phyloP scores from a whole-genome alignment of 1,284 basidiomycete genomes.

The Malassezia sympodialis region DNA sequence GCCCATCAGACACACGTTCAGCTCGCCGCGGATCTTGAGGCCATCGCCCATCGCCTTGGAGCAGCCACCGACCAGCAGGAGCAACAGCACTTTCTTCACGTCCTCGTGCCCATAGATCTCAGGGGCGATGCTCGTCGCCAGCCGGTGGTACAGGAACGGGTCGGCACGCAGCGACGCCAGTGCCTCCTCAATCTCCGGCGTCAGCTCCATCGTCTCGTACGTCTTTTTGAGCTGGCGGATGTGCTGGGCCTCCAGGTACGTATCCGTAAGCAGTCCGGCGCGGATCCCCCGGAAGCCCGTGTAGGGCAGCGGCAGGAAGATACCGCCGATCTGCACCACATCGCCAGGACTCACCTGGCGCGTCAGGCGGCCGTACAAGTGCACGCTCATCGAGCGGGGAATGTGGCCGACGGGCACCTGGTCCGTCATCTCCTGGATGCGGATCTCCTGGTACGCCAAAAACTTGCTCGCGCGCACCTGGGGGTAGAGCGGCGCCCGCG shows the following conservation, averaged over 20 bases:
- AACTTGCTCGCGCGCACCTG: constrained; percentile 95
- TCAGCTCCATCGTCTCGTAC: constrained; percentile 85
- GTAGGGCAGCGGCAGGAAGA: constrained; percentile 81
- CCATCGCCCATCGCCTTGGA: constrained; percentile 90
- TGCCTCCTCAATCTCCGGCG: constrained; percentile 66
- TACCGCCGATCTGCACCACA: constrained; percentile 78
- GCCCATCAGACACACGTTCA: constrained; percentile 98
- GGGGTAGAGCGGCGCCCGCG: constrained; percentile 86
- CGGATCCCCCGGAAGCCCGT: constrained; percentile 78
- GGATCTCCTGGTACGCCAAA: constrained; percentile 95
- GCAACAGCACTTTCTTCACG: constrained; percentile 91
- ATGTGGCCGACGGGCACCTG: constrained; percentile 99
- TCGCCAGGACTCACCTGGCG: constrained; percentile 91
- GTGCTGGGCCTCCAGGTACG: constrained; percentile 84
- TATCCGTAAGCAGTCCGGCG: constrained; percentile 90
- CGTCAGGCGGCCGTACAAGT: constrained; percentile 80
- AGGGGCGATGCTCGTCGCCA: constrained; percentile 73
- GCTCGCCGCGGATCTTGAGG: constrained; percentile 95
- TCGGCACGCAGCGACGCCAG: constrained; percentile 66
- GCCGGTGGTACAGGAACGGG: constrained; percentile 66
- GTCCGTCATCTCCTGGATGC: constrained; percentile 99
- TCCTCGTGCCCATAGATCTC: constrained; percentile 98
- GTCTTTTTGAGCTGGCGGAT: constrained; percentile 94
- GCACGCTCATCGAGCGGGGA: constrained; percentile 92
- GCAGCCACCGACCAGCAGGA: constrained; percentile 88